Conservation (phyloP, 2,329 filamentous ascomycete species). For the Didymellaceae sp. region DNA sequence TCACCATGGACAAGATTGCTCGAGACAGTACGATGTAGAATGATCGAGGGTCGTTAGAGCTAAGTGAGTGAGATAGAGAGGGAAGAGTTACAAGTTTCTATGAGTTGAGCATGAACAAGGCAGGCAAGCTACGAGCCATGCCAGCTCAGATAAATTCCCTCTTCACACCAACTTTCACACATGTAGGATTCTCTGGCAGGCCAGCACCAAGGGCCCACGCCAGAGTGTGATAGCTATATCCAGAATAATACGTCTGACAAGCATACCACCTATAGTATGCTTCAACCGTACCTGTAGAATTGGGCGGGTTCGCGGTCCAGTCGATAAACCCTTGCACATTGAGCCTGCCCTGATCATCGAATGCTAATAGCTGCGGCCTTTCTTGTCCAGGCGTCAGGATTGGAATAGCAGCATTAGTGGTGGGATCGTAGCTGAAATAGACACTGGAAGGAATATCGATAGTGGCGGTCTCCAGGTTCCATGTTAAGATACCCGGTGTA, state of each 20-base stretch:
- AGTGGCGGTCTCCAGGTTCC: constrained; percentile 49
- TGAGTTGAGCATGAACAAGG: no score
- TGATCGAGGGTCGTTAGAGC: no score
- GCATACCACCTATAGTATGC: constrained; percentile 54
- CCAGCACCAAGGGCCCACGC: constrained; percentile 51
- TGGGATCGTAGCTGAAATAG: constrained; percentile 45
- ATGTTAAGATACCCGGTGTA: constrained; percentile 48
- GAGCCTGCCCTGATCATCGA: constrained; percentile 49
- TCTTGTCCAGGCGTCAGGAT: constrained; percentile 46
- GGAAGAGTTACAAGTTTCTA: no score
- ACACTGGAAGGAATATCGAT: constrained; percentile 46
- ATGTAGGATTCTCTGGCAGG: constrained; percentile 55
- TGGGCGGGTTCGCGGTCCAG: constrained; percentile 47
- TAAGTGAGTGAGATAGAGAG: no score
- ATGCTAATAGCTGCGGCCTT: constrained; percentile 44
- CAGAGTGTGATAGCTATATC: constrained; percentile 54
- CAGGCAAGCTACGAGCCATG: no score
- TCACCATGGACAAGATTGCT: no score
- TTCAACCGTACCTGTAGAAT: constrained; percentile 18
- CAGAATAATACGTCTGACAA: constrained; percentile 51
- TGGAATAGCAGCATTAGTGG: constrained; percentile 52
- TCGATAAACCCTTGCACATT: constrained; percentile 51
- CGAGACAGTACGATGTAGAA: no score
- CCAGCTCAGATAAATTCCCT: constrained; percentile 32
- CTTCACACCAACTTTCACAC: constrained; percentile 52